Conservation (phyloP, 768 basidiomycete species). For the Leccinum disarticulatum region DNA sequence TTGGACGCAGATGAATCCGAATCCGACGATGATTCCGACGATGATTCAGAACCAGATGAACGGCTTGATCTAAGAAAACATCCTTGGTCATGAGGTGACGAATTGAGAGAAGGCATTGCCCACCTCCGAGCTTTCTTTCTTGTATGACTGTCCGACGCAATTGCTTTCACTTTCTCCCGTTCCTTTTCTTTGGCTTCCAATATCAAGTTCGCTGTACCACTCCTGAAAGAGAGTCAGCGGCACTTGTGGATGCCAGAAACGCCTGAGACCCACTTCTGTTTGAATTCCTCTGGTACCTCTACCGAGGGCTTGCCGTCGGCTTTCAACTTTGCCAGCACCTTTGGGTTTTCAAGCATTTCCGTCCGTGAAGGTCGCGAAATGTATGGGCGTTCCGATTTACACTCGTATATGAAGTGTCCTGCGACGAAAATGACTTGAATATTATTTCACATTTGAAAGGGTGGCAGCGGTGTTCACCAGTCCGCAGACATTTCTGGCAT, state of each 20-base stretch:
- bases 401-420: slow-evolving; percentile 93
- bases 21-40: no score
- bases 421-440: neutral
- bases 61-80: slow-evolving; percentile 31
- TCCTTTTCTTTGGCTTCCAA: slow-evolving; percentile 82
- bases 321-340: slow-evolving; percentile 62
- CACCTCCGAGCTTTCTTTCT: slow-evolving; percentile 41
- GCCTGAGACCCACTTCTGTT: slow-evolving; percentile 56
- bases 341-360: slow-evolving; percentile 80
- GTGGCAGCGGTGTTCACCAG: slow-evolving; percentile 42
- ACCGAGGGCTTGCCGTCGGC: slow-evolving; percentile 72
- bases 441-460: slow-evolving; percentile 2
- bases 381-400: slow-evolving; percentile 80
- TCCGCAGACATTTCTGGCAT: slow-evolving; percentile 80
- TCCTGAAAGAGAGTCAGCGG: slow-evolving; percentile 39
- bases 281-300: slow-evolving; percentile 91
- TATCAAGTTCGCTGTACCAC: slow-evolving; percentile 83
- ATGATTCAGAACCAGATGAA: slow-evolving; percentile 30
- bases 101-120: slow-evolving; percentile 28
- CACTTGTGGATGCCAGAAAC: neutral
- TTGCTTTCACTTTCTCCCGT: slow-evolving; percentile 44
- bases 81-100: neutral
- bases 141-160: slow-evolving; percentile 30
- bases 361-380: slow-evolving; percentile 88
- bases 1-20: slow-evolving; percentile 15